Conservation (phyloP, 1,284 basidiomycete species). For the Rhodotorula sp. region DNA sequence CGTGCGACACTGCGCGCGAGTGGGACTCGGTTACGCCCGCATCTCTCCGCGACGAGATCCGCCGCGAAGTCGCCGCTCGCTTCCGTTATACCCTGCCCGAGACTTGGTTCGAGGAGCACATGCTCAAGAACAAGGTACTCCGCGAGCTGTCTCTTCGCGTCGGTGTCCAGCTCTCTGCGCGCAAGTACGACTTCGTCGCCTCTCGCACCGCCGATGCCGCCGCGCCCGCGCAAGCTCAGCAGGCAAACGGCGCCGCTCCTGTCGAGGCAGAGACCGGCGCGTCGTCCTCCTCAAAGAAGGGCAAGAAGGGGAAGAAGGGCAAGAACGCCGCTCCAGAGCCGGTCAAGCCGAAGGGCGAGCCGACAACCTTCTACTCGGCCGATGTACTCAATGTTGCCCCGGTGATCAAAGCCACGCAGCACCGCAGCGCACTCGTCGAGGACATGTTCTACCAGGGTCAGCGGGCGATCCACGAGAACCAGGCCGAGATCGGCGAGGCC, state of each 20-base stretch:
- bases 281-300: constrained; percentile 31
- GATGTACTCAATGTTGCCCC: constrained; percentile 58
- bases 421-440: constrained; percentile 54
- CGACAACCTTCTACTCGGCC: constrained; percentile 54
- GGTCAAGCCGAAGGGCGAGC: constrained; percentile 31
- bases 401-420: constrained; percentile 55
- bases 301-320: constrained; percentile 47
- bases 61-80: constrained; percentile 51
- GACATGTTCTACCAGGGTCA: constrained; percentile 58
- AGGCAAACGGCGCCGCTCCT: background rate
- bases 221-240: constrained; percentile 1
- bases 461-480: constrained; percentile 55
- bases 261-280: constrained; percentile 10
- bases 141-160: constrained; percentile 56
- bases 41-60: constrained; percentile 51
- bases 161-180: constrained; percentile 58
- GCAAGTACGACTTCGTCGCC: constrained; percentile 53
- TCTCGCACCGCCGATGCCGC: constrained; percentile 25
- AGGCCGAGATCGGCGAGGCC: constrained; percentile 55
- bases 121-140: constrained; percentile 49
- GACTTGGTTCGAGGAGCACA: constrained; percentile 49
- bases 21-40: constrained; percentile 57
- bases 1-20: constrained; percentile 42
- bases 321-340: constrained; percentile 42
- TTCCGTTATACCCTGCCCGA: constrained; percentile 55